Evolutionary conservation across 2,329 filamentous ascomycete species (phyloP).

Genomic region (Hortaea werneckii): DNA sequence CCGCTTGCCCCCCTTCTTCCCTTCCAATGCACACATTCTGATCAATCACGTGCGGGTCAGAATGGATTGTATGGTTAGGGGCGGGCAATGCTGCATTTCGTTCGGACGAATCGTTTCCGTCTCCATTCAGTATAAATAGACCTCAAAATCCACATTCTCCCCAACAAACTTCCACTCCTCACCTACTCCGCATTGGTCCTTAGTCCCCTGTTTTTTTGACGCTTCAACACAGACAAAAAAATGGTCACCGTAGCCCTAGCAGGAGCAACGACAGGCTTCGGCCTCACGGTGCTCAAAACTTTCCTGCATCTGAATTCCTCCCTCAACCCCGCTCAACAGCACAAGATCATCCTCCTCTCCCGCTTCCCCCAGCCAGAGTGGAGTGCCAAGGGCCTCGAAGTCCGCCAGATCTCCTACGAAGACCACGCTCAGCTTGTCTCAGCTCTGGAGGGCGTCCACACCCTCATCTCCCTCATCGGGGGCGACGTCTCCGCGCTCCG

Average conservation of each 20-base stretch:
- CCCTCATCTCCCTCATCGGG: slow-evolving; percentile 20
- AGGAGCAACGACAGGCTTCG: slow-evolving; percentile 21
- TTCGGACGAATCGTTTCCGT: too few species aligned
- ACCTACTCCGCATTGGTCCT: too few species aligned
- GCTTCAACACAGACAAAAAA: neutral
- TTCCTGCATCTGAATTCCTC: slow-evolving; percentile 14
- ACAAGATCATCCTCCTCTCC: slow-evolving; percentile 16
- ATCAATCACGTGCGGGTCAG: too few species aligned
- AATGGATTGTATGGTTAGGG: too few species aligned
- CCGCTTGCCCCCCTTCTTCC: neutral
- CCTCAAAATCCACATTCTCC: neutral
- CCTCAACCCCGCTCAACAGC: neutral
- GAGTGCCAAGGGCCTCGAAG: slow-evolving; percentile 11
- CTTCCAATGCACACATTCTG: too few species aligned
- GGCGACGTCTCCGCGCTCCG: slow-evolving; percentile 7
- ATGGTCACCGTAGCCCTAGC: slow-evolving; percentile 21
- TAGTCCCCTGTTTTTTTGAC: neutral
- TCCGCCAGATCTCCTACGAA: slow-evolving; percentile 19
- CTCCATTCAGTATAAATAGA: neutral
- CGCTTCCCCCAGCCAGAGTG: slow-evolving; percentile 15
- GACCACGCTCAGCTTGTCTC: slow-evolving; percentile 12
- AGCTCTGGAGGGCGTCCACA: slow-evolving; percentile 20
- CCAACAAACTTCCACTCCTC: neutral
- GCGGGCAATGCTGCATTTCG: too few species aligned
- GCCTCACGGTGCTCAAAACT: slow-evolving; percentile 18